Base-by-base conservation (phyloP, 73 alveolate genomes). In the Symbiodinium pilosum region DNA sequence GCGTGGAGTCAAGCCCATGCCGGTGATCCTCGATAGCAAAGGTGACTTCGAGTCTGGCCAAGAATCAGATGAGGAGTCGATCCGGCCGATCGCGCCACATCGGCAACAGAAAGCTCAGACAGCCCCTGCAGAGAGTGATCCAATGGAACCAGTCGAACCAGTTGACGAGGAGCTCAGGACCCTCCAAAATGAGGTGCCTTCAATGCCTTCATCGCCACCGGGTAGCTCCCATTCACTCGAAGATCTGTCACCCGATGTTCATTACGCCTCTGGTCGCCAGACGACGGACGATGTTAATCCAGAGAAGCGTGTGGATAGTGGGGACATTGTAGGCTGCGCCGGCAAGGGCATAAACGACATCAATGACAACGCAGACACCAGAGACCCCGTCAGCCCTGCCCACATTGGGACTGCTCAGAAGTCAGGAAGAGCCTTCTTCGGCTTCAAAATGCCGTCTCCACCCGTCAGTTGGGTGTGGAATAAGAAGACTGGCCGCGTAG, bases 1-100 rank as follows among this genome's bases (percentile, higher is more conserved):
- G 32, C 77, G 77, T 64, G 77, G 77, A 64, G 77, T 64, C 39
- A 64, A 64, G 77, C 77, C 77, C 39, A 64, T 64, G 77, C 77
- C 77, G 0, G 77, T 64, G 32, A 64, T 64, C 41, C 32, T 64
- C 39, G 77, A 64, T 36, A 64, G 77, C 77, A 64, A 64, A 36
- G 77, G 77, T 26, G 77, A 64, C 77, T 64, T 21, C 36, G 77
- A 64, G 36, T 21, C 30, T 9, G 77, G 32, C 0, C 7, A 18
- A 32, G 21, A 26, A 36, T 64, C 77, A 12, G 77, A 64, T 30
- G 77, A 64, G 36, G 77, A 64, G 77, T 64, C 77, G 77, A 36
- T 64, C 39, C 77, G 77, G 77, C 77, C 77, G 40, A 64, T 64
- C 77, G 40, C 77, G 77, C 77, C 30, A 36, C 77, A 64, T 21